Evolutionary conservation across 2,329 filamentous ascomycete genomes (phyloP).

Genomic region (Penicillium crustosum): DNA sequence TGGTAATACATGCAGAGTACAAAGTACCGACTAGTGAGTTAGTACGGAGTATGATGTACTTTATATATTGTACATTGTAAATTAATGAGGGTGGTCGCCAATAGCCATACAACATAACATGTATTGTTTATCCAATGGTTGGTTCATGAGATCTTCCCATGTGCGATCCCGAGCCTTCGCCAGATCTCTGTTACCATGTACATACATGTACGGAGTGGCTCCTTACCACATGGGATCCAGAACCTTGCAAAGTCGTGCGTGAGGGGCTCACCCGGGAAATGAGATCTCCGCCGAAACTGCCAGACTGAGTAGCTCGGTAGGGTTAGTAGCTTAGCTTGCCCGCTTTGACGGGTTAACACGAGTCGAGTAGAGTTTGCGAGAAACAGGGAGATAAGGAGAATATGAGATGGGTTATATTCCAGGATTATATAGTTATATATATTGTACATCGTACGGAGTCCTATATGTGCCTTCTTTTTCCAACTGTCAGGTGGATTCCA

Average conservation of each 20-base stretch:
- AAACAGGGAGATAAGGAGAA: neutral
- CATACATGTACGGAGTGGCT: neutral
- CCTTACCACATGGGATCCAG: slow-evolving; percentile 1
- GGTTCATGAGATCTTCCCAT: neutral
- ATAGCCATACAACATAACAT: too few species aligned
- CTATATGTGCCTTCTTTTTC: too few species aligned
- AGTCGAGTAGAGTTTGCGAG: neutral
- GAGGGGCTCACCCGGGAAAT: slow-evolving; percentile 3
- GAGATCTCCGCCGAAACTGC: slow-evolving; percentile 5
- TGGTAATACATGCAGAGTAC: neutral
- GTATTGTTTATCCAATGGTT: neutral
- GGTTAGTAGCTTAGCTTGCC: neutral
- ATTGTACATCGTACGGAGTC: too few species aligned
- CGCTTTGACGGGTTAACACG: neutral
- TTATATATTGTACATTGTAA: neutral
- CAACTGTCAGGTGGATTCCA: too few species aligned
- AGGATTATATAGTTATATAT: too few species aligned
- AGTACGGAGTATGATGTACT: too few species aligned
- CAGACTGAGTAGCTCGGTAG: slow-evolving; percentile 4
- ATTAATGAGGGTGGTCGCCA: neutral
- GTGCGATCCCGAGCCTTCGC: neutral
- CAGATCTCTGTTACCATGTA: neutral
- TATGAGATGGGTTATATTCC: neutral
- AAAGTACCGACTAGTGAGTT: neutral
- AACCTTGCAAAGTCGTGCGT: slow-evolving; percentile 3